Conservation (phyloP, 1,284 basidiomycete genomes). For the Tilletiopsis washingtonensis region DNA sequence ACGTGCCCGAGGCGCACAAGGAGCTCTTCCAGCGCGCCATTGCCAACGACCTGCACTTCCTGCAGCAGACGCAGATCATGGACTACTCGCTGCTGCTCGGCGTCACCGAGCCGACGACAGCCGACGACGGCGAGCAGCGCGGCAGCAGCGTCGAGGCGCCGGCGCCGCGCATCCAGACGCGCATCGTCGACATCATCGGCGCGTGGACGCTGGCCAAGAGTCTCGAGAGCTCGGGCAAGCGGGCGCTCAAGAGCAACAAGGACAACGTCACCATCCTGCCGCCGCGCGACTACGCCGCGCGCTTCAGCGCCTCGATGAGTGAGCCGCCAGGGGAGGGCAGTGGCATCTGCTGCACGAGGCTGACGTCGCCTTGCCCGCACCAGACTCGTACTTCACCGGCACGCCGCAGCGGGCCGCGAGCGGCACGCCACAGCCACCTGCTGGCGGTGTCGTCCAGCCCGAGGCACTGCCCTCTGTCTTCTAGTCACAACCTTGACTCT, state of each 20-base stretch:
- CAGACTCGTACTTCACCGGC: too few relatives aligned
- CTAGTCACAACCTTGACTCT: too few relatives aligned
- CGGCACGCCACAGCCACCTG: too few relatives aligned
- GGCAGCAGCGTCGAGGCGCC: neutral
- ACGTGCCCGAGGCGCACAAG: conserved; percentile 29
- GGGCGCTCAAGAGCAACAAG: conserved; percentile 31
- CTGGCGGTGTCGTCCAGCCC: too few relatives aligned
- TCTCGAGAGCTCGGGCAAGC: conserved; percentile 32
- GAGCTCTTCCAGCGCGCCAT: conserved; percentile 26
- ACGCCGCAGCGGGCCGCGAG: too few relatives aligned
- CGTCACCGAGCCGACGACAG: conserved; percentile 17
- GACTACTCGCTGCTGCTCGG: conserved; percentile 42
- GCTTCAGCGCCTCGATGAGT: conserved; percentile 13
- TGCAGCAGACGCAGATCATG: conserved; percentile 37
- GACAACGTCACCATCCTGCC: conserved; percentile 29
- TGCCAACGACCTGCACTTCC: conserved; percentile 32
- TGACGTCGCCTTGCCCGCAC: too few relatives aligned
- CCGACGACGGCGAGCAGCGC: neutral
- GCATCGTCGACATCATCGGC: conserved; percentile 40
- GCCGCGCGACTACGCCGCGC: conserved; percentile 31
- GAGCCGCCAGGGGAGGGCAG: too few relatives aligned
- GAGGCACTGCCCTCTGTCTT: too few relatives aligned
- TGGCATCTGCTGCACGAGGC: too few relatives aligned
- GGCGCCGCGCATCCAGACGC: conserved; percentile 19
- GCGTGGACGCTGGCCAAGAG: conserved; percentile 38